phyloP scores from a whole-genome alignment of 1,284 basidiomycete genomes.

The Boletellus deceptivus region DNA sequence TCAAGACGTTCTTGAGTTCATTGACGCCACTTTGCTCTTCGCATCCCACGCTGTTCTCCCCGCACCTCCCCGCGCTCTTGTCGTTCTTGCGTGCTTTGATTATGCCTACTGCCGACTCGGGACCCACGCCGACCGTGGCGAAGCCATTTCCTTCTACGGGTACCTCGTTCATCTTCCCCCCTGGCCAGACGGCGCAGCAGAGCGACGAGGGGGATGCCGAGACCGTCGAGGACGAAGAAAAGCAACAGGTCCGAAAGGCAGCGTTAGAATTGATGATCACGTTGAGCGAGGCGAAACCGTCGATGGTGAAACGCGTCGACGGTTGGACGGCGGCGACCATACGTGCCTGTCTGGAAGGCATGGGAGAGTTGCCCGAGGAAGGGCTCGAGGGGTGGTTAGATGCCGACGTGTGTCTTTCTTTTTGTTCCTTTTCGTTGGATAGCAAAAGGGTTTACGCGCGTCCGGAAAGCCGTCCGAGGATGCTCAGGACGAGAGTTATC shows the following conservation, averaged over 20 bases:
- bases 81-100: constrained; percentile 66
- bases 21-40: constrained; percentile 70
- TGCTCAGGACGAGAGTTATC: constrained; percentile 71
- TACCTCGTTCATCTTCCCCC: constrained; percentile 55
- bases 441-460: constrained; percentile 5
- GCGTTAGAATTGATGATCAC: constrained; percentile 78
- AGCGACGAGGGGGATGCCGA: constrained; percentile 37
- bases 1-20: constrained; percentile 63
- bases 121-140: constrained; percentile 71
- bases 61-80: constrained; percentile 61
- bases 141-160: constrained; percentile 54
- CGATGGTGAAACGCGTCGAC: constrained; percentile 61
- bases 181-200: constrained; percentile 26
- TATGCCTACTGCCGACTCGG: constrained; percentile 61
- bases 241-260: constrained; percentile 57
- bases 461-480: constrained; percentile 55
- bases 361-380: constrained; percentile 72
- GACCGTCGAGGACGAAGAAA: constrained; percentile 49
- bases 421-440: background rate
- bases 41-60: constrained; percentile 64
- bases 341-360: constrained; percentile 72
- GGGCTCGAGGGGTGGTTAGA: constrained; percentile 64
- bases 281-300: constrained; percentile 64
- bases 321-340: constrained; percentile 71
- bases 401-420: constrained; percentile 58